These are phyloP conservation scores for Westerdykella aurantiaca DNA, from an alignment of 2,329 filamentous ascomycete genomes.

Conservation along the genomic window DNA sequence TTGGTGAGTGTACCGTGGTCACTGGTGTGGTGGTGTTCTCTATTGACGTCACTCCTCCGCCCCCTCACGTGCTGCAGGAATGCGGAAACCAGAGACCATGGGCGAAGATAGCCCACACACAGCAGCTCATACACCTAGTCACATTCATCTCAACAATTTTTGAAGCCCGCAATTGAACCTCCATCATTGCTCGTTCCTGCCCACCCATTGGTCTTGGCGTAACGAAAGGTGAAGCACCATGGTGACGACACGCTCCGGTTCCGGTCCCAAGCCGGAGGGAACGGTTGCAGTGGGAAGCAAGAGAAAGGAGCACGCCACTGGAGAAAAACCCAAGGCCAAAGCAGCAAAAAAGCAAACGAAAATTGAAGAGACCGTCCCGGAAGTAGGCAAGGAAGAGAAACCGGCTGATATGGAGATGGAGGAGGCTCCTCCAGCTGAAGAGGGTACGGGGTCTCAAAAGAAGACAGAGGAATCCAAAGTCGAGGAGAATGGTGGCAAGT, in stretches of 20 bases:
- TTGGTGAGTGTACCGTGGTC: too few species aligned
- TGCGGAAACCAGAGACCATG: too few species aligned
- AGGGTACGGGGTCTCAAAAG: slow-evolving; percentile 1
- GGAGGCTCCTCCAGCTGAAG: slow-evolving; percentile 13
- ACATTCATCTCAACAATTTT: too few species aligned
- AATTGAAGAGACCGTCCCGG: slow-evolving; percentile 47
- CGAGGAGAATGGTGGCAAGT: slow-evolving; percentile 4
- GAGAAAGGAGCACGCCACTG: slow-evolving; percentile 34
- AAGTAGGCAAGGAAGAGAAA: slow-evolving; percentile 28
- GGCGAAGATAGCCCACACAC: too few species aligned
- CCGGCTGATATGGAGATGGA: slow-evolving; percentile 20
- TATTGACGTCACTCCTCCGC: too few species aligned
- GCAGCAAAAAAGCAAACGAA: slow-evolving; percentile 46
- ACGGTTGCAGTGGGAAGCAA: slow-evolving; percentile 35
- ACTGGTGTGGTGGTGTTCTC: too few species aligned
- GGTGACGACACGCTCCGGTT: slow-evolving; percentile 23
- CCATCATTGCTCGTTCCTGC: too few species aligned
- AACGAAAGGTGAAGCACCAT: slow-evolving; percentile 8
- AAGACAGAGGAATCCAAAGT: slow-evolving; percentile 2
- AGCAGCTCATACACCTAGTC: too few species aligned
- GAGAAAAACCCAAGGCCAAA: slow-evolving; percentile 41
- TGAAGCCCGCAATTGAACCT: too few species aligned
- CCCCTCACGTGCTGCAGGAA: too few species aligned
- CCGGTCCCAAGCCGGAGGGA: slow-evolving; percentile 20
- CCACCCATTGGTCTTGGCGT: too few species aligned